Conservation (phyloP, 805 yeast species). For the Teunomyces kruisii region DNA sequence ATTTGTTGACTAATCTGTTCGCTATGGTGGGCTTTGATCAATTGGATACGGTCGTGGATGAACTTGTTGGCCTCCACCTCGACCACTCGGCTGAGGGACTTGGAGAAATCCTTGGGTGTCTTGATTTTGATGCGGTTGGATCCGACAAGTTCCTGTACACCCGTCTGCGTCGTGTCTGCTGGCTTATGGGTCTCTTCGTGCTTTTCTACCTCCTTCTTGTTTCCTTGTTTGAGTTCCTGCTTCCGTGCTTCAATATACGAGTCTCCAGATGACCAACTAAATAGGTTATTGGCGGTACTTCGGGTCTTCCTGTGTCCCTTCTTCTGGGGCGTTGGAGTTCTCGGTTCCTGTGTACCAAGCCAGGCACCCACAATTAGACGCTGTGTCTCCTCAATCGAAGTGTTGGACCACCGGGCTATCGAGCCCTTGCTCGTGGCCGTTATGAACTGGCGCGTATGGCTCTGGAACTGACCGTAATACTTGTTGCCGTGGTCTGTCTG, state of each 20-base stretch:
- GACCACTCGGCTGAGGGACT: conserved; percentile 26
- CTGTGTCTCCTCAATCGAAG: conserved; percentile 22
- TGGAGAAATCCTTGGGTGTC: conserved; percentile 20
- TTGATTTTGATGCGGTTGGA: conserved; percentile 8
- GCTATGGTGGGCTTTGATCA: conserved; percentile 37
- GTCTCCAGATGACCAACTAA: conserved; percentile 45
- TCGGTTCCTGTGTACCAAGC: conserved; percentile 16
- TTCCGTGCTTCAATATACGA: conserved; percentile 34
- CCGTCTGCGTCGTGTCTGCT: background rate
- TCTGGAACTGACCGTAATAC: conserved; percentile 33
- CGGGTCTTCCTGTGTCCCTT: conserved; percentile 7
- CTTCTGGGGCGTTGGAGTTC: background rate
- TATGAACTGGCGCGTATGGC: conserved; percentile 35
- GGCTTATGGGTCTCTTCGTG: conserved; percentile 2
- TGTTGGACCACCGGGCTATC: conserved; percentile 32
- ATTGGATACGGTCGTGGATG: conserved; percentile 38
- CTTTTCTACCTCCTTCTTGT: conserved; percentile 7
- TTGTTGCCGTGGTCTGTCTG: conserved; percentile 26
- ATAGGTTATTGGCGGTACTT: conserved; percentile 31
- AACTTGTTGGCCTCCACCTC: conserved; percentile 39
- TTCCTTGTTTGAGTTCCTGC: conserved; percentile 17
- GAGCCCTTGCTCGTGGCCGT: conserved; percentile 7
- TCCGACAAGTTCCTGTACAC: background rate
- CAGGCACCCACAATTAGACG: conserved; percentile 23
- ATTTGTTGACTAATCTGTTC: conserved; percentile 36